Percentiles rank a stretch among this genome's conserved stretches.
phyloP scores from a whole-genome alignment of 2,329 filamentous ascomycete genomes.

The Fusarium virguliforme region DNA sequence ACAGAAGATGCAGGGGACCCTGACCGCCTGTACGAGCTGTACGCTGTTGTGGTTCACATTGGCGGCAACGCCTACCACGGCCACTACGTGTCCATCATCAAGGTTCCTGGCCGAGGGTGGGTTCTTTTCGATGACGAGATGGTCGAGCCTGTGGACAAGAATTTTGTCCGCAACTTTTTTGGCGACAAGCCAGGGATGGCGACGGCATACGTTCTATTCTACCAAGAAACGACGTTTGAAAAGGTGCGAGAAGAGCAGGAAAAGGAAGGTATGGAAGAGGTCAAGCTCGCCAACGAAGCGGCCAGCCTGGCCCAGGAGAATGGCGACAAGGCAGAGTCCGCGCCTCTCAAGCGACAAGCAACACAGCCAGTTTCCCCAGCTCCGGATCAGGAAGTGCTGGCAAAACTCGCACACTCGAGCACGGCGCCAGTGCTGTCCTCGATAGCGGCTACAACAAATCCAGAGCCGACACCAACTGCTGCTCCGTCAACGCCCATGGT shows the following conservation, averaged over 20 bases:
- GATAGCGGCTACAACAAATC: slow-evolving; percentile 23
- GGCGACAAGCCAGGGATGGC: slow-evolving; percentile 92
- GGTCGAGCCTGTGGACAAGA: slow-evolving; percentile 97
- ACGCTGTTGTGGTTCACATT: slow-evolving; percentile 97
- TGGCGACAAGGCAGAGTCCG: slow-evolving; percentile 62
- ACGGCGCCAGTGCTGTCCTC: slow-evolving; percentile 69
- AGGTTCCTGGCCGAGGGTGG: slow-evolving; percentile 96
- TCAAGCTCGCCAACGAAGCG: slow-evolving; percentile 69
- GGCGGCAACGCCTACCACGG: slow-evolving; percentile 97
- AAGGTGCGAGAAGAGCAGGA: slow-evolving; percentile 84
- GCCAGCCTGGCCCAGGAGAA: slow-evolving; percentile 70
- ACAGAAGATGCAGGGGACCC: slow-evolving; percentile 95
- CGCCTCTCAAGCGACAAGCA: slow-evolving; percentile 65
- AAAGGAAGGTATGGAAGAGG: slow-evolving; percentile 79
- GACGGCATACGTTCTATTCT: slow-evolving; percentile 97
- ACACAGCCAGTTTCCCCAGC: slow-evolving; percentile 65
- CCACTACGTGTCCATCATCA: slow-evolving; percentile 98
- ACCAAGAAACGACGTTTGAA: slow-evolving; percentile 88
- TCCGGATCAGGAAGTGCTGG: slow-evolving; percentile 68
- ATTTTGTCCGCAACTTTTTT: slow-evolving; percentile 97
- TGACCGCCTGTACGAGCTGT: slow-evolving; percentile 94
- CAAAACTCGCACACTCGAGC: slow-evolving; percentile 75
- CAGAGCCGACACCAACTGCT: slow-evolving; percentile 29
- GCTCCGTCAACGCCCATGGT: slow-evolving; percentile 33
- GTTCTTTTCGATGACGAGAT: slow-evolving; percentile 97